Percentiles rank a stretch among this genome's conserved stretches.
Conservation (phyloP, 768 basidiomycete genomes). For the Russula abietina region DNA sequence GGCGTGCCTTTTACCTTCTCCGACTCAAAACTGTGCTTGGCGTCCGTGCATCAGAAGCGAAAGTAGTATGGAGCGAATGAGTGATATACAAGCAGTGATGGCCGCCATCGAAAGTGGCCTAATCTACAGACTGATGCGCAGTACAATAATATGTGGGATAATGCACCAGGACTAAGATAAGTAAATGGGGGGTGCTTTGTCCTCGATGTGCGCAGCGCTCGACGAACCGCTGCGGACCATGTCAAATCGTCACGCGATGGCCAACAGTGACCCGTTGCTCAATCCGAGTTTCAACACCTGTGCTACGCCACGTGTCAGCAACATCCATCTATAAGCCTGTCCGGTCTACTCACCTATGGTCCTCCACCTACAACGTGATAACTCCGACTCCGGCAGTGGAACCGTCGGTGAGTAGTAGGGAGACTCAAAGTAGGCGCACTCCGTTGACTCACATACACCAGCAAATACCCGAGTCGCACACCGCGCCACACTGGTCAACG, state of each 20-base stretch:
- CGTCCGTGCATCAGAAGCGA: slow-evolving; percentile 69
- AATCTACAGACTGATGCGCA: slow-evolving; percentile 21
- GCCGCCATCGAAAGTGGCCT: slow-evolving; percentile 1
- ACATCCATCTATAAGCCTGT: not conserved
- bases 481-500: slow-evolving; percentile 50
- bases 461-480: slow-evolving; percentile 59
- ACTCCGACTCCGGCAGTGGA: slow-evolving; percentile 60
- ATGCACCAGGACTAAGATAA: slow-evolving; percentile 17
- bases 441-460: slow-evolving; percentile 46
- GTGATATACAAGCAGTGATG: slow-evolving; percentile 18
- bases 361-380: slow-evolving; percentile 65
- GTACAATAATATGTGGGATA: slow-evolving; percentile 7
- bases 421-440: slow-evolving; percentile 48
- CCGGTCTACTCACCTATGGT: slow-evolving; percentile 48
- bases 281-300: slow-evolving; percentile 50
- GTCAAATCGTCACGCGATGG: slow-evolving; percentile 62
- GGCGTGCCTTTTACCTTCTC: slow-evolving; percentile 73
- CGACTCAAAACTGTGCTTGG: slow-evolving; percentile 83
- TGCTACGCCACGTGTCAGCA: slow-evolving; percentile 8
- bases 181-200: slow-evolving; percentile 3
- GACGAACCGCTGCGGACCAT: slow-evolving; percentile 44
- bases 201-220: slow-evolving; percentile 36
- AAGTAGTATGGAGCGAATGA: slow-evolving; percentile 37
- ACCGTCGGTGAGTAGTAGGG: too few species aligned
- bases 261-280: slow-evolving; percentile 68